phyloP scores from a whole-genome alignment of 1,284 basidiomycete genomes.

The Moniliophthora roreri region DNA sequence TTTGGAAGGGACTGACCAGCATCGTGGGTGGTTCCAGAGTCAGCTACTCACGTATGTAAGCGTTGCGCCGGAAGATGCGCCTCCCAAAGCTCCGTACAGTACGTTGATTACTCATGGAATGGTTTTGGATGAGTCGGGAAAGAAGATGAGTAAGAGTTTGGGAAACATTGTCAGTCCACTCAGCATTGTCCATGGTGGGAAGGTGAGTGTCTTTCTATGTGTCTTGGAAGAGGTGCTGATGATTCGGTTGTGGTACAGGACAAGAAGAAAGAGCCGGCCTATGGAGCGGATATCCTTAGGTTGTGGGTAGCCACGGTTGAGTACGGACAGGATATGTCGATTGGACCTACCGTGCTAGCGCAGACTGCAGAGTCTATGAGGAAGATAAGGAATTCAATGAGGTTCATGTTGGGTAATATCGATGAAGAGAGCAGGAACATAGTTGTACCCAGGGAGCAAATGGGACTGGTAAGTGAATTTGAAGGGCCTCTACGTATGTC shows the following conservation, averaged over 20 bases:
- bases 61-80: conserved; percentile 29
- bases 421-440: conserved; percentile 37
- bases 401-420: conserved; percentile 90
- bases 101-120: conserved; percentile 95
- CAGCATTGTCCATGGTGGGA: conserved; percentile 77
- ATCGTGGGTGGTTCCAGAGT: conserved; percentile 99
- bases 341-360: conserved; percentile 78
- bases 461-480: conserved; percentile 59
- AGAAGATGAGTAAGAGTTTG: conserved; percentile 98
- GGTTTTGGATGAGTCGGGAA: conserved; percentile 88
- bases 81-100: conserved; percentile 59
- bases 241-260: conserved; percentile 40
- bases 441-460: conserved; percentile 40
- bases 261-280: conserved; percentile 69
- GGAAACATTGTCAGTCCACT: conserved; percentile 92
- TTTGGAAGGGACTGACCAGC: conserved; percentile 96
- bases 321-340: conserved; percentile 86
- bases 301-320: conserved; percentile 94
- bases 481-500: conserved; percentile 1
- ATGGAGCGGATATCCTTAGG: conserved; percentile 87
- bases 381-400: conserved; percentile 85
- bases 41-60: conserved; percentile 85
- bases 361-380: conserved; percentile 80
- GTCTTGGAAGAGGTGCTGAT: background rate
- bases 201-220: conserved; percentile 47